phyloP scores from a whole-genome alignment of 2,329 filamentous ascomycete species.

The Ambrosiella xylebori region DNA sequence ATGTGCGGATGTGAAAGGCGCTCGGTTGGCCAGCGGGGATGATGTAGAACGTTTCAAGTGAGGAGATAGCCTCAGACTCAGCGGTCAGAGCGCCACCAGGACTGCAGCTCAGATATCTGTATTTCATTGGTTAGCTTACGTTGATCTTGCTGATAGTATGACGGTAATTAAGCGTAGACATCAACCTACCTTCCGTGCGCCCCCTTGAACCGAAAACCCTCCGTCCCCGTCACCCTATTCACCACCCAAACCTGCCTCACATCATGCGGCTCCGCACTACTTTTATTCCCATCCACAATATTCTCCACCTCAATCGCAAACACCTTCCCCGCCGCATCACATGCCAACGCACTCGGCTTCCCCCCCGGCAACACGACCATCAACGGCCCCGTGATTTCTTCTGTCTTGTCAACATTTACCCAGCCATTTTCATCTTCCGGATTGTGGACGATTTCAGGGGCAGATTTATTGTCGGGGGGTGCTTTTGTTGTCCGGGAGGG shows the following conservation, averaged over 20 bases:
- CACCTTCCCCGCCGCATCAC: conserved; percentile 72
- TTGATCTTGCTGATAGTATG: neutral
- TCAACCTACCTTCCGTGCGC: conserved; percentile 58
- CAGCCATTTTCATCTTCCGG: conserved; percentile 62
- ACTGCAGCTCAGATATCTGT: conserved; percentile 70
- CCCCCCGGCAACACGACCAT: conserved; percentile 67
- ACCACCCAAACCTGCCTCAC: conserved; percentile 92
- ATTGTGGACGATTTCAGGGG: conserved; percentile 16
- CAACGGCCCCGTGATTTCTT: conserved; percentile 66
- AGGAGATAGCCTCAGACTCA: conserved; percentile 62
- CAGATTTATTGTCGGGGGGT: conserved; percentile 9
- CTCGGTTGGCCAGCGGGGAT: conserved; percentile 40
- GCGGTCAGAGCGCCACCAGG: conserved; percentile 65
- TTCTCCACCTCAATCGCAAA: conserved; percentile 75
- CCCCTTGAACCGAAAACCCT: conserved; percentile 71
- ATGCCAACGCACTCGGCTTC: conserved; percentile 57
- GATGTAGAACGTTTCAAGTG: conserved; percentile 65
- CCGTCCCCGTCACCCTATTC: conserved; percentile 65
- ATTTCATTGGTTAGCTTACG: neutral
- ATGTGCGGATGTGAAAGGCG: conserved; percentile 59
- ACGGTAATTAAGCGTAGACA: conserved; percentile 8
- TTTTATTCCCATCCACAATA: conserved; percentile 63
- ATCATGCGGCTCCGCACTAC: conserved; percentile 87
- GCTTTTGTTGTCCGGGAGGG: neutral
- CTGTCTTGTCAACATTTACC: conserved; percentile 63